Base-by-base conservation (phyloP, 495 filamentous ascomycete genomes). In the Pseudomonodictys pantanalensis region DNA sequence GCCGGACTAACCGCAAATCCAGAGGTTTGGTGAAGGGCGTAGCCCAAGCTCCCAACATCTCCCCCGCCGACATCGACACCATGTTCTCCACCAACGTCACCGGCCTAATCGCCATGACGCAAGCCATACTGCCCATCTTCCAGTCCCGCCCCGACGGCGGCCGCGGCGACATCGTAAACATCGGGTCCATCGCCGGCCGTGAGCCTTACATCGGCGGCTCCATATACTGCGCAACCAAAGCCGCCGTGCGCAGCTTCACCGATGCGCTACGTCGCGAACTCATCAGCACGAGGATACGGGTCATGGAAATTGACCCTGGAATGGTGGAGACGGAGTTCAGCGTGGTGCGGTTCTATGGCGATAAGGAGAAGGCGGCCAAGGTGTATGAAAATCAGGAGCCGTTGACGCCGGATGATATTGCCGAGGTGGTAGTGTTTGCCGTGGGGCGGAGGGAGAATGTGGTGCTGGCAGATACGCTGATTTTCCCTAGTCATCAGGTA, bases 271-370 rank as follows among this genome's bases (percentile, higher is more conserved):
- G 93, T 65, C 90, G 86, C 76, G 93, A 98, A 78, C 80, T 96
- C 44, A 86, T 98, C 62, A 81, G 87, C 24, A 88, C 90, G 4
- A 79, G 92, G 42, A 92, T 98, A 47, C 76, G 93, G 22, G 79
- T 98, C 47, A 92, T 97, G 57, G 91, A 93, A 76, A 79, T 98
- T 58, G 93, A 97, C 68, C 93, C 93, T 6, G 93, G 93, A 38
- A 93, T 97, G 75, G 93, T 98, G 45, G 92, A 97, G 80, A 98
- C 93, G 83, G 92, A 98, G 73, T 98, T 98, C 75, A 95, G 89
- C 1, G 78, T 97, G 33, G 92, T 98, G 41, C 82, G 93, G 43
- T 98, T 93, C 70, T 83, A 90, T 58, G 93, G 93, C 10, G 93
- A 98, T 71, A 92, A 95, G 78, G 68, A 78, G 24, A 97, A 95